A percentile compares a stretch with the other conserved stretches of the same genome.
phyloP scores from a whole-genome alignment of 176 grass and related monocot genomes.

The Triticum dicoccoides region DNA sequence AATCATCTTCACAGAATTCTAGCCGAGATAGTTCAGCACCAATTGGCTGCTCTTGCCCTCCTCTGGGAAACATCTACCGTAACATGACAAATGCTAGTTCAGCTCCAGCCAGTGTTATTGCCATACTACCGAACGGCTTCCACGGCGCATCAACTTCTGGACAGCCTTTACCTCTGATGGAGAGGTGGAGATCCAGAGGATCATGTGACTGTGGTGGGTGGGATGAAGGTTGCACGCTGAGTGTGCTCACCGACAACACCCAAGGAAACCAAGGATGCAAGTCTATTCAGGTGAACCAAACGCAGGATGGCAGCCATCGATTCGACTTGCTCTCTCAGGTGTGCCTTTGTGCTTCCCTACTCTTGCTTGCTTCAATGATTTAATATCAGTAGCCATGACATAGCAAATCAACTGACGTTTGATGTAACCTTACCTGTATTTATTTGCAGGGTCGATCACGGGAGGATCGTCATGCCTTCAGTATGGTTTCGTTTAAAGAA shows the following conservation, averaged over 20 bases:
- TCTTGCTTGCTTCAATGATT: background rate
- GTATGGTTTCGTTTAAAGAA: constrained; percentile 81
- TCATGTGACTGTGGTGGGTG: constrained; percentile 94
- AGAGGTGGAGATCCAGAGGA: constrained; percentile 88
- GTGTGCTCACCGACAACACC: constrained; percentile 46
- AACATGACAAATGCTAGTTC: constrained; percentile 31
- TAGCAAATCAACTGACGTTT: background rate
- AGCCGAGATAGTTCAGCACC: background rate
- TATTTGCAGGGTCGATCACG: constrained; percentile 50
- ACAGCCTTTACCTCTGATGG: constrained; percentile 62
- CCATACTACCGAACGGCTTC: constrained; percentile 72
- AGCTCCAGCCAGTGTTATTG: constrained; percentile 30
- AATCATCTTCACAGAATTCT: constrained; percentile 19
- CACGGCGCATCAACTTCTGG: constrained; percentile 59
- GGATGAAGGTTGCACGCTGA: constrained; percentile 88
- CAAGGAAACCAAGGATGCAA: constrained; percentile 17
- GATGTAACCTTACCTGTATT: constrained; percentile 17
- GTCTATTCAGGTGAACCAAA: constrained; percentile 25
- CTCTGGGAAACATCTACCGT: constrained; percentile 32
- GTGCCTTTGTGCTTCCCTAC: background rate
- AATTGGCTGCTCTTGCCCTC: constrained; percentile 25
- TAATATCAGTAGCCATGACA: background rate
- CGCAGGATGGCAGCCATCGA: constrained; percentile 43
- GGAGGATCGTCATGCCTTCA: constrained; percentile 51
- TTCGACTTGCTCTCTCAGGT: constrained; percentile 81